Evolutionary conservation across 1,139 yeast genomes (phyloP), one percentile per base, ranked within the genome.

Genomic region (Geotrichum armillariae): DNA sequence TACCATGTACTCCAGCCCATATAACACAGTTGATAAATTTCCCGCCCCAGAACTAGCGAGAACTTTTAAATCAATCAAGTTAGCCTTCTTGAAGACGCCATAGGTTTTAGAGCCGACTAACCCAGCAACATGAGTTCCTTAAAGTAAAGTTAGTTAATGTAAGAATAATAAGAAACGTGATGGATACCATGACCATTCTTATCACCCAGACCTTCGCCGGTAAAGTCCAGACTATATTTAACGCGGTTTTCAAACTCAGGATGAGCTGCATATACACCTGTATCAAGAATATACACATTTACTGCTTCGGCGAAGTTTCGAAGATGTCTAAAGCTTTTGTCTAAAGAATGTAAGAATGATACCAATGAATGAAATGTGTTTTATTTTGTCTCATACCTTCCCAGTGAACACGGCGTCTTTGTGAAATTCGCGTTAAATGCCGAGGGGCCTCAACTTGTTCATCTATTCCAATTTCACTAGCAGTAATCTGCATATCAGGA

Each of bases 71-170:
- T 84, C 93, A 9, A 85, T 71, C 5, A 90, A 62, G 4, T 72
- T 72, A 11, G 78, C 83, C 11, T 76, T 67, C 61, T 90, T 90
- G 5, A 95, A 85, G 0, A 86, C 95, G 0, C 97, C 96, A 65
- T 73, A 90, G 0, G 83, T 79, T 37, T 66, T 69, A 0, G 96
- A 87, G 0, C 95, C 96, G 41, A 88, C 77, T 11, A 89, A 67
- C 0, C 97, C 96, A 0, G 97, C 95, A 2, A 90, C 96, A 66
- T 90, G 96, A 0, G 96, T 88, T 3, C 87, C 86, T 58, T 33
- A 16, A 21, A 4, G 12, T 11, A 8, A 35, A 42, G n/a, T 7
- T 35, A 16, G 6, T 14, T 6, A 16, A 11, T 22, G 21, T n/a
- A 32, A 33, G 33, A 14, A 21, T 3, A 3, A 6, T n/a, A 22